Conservation (phyloP, 2,329 filamentous ascomycete species). For the Trichoderma sp. region DNA sequence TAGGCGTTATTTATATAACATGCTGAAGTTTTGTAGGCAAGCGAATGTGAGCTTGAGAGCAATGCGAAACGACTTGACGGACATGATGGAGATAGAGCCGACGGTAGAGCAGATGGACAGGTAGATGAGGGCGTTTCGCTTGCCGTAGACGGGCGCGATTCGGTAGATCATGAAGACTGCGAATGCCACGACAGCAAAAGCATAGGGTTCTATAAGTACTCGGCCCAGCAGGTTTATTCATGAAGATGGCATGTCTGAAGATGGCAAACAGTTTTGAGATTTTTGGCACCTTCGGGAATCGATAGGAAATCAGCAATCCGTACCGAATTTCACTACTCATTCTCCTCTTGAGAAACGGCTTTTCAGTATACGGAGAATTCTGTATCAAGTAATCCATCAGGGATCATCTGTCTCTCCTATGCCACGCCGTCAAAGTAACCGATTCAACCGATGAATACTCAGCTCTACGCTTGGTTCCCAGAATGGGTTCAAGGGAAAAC, state of each 20-base stretch:
- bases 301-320: too few relatives aligned
- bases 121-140: slow-evolving; percentile 93
- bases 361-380: too few relatives aligned
- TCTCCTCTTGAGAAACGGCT: too few relatives aligned
- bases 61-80: slow-evolving; percentile 97
- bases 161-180: slow-evolving; percentile 95
- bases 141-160: slow-evolving; percentile 84
- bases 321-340: too few relatives aligned
- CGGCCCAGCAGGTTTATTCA: neutral
- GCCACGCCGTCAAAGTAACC: slow-evolving; percentile 5
- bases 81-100: slow-evolving; percentile 97
- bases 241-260: neutral
- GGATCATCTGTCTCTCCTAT: neutral
- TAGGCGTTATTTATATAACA: too few relatives aligned
- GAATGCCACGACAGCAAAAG: slow-evolving; percentile 76
- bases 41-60: slow-evolving; percentile 92
- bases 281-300: too few relatives aligned
- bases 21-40: too few relatives aligned
- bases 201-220: neutral
- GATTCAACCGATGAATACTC: slow-evolving; percentile 9
- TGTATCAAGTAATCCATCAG: too few relatives aligned
- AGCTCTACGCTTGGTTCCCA: slow-evolving; percentile 9
- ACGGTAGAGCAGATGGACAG: slow-evolving; percentile 97
- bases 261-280: too few relatives aligned
- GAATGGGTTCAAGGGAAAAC: neutral